phyloP scores from a whole-genome alignment of 768 basidiomycete species.

The Xerocomellus chrysenteron region DNA sequence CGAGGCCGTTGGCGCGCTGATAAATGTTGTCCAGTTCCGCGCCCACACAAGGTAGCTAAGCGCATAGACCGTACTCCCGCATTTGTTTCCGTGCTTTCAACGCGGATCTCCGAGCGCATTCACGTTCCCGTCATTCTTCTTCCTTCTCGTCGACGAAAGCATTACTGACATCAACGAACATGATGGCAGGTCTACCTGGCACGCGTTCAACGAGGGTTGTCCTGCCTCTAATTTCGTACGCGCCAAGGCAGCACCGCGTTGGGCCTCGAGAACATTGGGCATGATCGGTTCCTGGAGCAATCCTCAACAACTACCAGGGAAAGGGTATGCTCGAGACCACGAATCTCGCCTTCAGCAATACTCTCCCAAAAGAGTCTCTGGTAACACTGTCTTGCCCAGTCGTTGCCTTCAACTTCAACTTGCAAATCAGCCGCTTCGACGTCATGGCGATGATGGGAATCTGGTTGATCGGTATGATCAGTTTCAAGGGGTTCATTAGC shows the following conservation, averaged over 20 bases:
- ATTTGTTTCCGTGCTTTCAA: conserved; percentile 10
- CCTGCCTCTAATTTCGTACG: conserved; percentile 39
- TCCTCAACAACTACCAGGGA: neutral
- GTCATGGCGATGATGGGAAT: conserved; percentile 38
- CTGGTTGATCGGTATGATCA: neutral
- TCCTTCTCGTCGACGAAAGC: conserved; percentile 64
- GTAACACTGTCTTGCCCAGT: conserved; percentile 60
- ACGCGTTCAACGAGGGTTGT: conserved; percentile 37
- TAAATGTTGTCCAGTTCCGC: too few species aligned
- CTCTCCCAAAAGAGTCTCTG: conserved; percentile 80
- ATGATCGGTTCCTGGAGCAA: conserved; percentile 58
- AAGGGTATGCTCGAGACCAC: conserved; percentile 15
- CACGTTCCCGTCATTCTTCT: conserved; percentile 47
- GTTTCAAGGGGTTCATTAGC: conserved; percentile 8
- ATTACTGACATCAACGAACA: conserved; percentile 73
- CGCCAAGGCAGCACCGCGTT: conserved; percentile 40
- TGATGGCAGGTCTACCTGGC: conserved; percentile 52
- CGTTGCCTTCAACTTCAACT: conserved; percentile 54
- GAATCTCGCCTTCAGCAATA: conserved; percentile 65
- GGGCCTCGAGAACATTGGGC: conserved; percentile 52
- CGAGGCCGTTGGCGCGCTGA: too few species aligned
- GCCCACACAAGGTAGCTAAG: too few species aligned
- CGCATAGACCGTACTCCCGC: too few species aligned
- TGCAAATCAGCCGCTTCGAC: conserved; percentile 61
- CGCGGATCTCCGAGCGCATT: conserved; percentile 47